These are phyloP conservation scores for Komagataea norvegica DNA, from an alignment of 1,139 yeast genomes.

Conservation along the genomic window DNA sequence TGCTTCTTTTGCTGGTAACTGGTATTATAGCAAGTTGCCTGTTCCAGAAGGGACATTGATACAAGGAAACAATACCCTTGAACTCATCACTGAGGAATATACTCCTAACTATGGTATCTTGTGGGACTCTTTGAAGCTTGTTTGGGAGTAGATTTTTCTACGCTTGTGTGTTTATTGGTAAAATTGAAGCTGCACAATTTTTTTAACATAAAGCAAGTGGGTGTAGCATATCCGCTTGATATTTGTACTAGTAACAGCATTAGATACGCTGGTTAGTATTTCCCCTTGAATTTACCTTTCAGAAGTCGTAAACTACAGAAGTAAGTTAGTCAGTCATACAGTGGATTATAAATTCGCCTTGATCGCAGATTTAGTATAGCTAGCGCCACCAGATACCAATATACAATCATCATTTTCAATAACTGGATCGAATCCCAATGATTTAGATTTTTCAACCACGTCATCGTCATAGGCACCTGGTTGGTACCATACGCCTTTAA, in stretches of 20 bases:
- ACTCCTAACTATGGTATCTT: constrained; percentile 4
- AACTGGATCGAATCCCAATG: constrained; percentile 8
- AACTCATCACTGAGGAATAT: constrained; percentile 4
- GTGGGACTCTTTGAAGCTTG: constrained; percentile 6
- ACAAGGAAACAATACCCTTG: constrained; percentile 1
- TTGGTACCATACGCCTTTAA: constrained; percentile 75
- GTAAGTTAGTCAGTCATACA: too few relatives aligned
- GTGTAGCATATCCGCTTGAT: too few relatives aligned
- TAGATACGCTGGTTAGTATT: too few relatives aligned
- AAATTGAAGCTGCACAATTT: neutral
- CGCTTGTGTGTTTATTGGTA: neutral
- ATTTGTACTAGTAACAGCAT: constrained; percentile 3
- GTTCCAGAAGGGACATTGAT: neutral
- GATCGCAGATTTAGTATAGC: constrained; percentile 17
- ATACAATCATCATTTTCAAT: constrained; percentile 11
- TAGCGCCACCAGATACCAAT: constrained; percentile 18
- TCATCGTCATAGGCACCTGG: constrained; percentile 64
- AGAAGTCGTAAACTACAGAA: too few relatives aligned
- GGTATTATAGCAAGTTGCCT: constrained; percentile 3
- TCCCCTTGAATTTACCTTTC: constrained; percentile 2
- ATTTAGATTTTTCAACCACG: constrained; percentile 6
- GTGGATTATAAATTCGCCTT: constrained; percentile 3
- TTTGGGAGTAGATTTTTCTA: constrained; percentile 2
- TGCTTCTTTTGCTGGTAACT: constrained; percentile 6
- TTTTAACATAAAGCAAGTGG: constrained; percentile 2